Conservation (phyloP, 768 basidiomycete genomes). For the button mushroom (Agaricus bisporus) region DNA sequence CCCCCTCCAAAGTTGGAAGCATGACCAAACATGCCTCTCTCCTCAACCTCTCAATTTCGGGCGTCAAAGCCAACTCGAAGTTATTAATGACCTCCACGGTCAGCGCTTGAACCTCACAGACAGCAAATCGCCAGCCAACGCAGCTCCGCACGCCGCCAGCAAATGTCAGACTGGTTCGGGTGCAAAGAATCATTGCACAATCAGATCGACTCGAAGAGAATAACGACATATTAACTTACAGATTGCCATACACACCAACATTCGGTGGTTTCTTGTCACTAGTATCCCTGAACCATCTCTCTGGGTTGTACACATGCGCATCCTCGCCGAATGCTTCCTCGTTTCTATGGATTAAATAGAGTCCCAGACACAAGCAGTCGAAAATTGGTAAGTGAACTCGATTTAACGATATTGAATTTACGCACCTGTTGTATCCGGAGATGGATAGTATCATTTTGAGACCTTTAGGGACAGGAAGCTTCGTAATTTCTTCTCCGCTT, state of each 20-base stretch:
- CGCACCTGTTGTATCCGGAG: slow-evolving; percentile 47
- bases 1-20: slow-evolving; percentile 41
- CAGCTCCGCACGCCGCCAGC: slow-evolving; percentile 41
- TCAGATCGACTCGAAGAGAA: not conserved
- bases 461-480: slow-evolving; percentile 47
- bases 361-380: not conserved
- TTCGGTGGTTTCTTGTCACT: slow-evolving; percentile 35
- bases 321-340: slow-evolving; percentile 41
- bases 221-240: slow-evolving; percentile 23
- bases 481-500: slow-evolving; percentile 37
- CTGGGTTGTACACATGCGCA: slow-evolving; percentile 39
- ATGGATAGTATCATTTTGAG: slow-evolving; percentile 44
- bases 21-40: slow-evolving; percentile 42
- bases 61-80: slow-evolving; percentile 46
- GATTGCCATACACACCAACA: slow-evolving; percentile 42
- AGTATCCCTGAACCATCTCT: slow-evolving; percentile 37
- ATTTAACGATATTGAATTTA: not conserved
- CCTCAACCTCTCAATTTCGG: slow-evolving; percentile 32
- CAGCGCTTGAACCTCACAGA: slow-evolving; percentile 53
- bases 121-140: slow-evolving; percentile 46
- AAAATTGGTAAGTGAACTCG: not conserved
- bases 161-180: slow-evolving; percentile 33
- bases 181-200: not conserved
- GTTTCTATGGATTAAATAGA: slow-evolving; percentile 21
- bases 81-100: slow-evolving; percentile 53